phyloP scores from a whole-genome alignment of 805 yeast genomes.

The Gaillardinia entomophila region DNA sequence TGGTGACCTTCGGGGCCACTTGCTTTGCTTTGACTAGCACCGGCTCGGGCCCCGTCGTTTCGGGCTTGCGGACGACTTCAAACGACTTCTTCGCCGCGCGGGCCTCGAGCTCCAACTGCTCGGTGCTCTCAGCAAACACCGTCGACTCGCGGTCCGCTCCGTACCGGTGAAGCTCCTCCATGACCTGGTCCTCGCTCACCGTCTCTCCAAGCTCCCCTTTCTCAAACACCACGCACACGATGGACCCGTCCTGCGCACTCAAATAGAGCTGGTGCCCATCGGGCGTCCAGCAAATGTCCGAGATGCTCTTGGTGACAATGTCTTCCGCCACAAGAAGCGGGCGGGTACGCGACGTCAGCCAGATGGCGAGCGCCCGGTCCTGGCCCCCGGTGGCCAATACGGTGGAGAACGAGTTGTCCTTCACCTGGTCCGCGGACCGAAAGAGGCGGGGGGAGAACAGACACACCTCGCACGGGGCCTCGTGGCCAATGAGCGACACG shows the following conservation, averaged over 20 bases:
- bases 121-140: constrained; percentile 82
- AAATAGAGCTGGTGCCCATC: constrained; percentile 69
- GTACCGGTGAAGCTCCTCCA: constrained; percentile 67
- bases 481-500: constrained; percentile 73
- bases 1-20: constrained; percentile 42
- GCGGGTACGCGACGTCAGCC: constrained; percentile 74
- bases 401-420: constrained; percentile 40
- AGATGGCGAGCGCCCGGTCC: constrained; percentile 79
- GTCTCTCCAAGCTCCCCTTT: constrained; percentile 57
- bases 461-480: constrained; percentile 79
- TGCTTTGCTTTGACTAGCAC: too few relatives aligned
- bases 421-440: constrained; percentile 21
- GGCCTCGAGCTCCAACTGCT: constrained; percentile 71
- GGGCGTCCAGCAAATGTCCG: constrained; percentile 87
- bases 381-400: constrained; percentile 95
- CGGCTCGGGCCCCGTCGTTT: too few relatives aligned
- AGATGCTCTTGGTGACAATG: constrained; percentile 68
- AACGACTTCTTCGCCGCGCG: constrained; percentile 45
- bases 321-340: constrained; percentile 81
- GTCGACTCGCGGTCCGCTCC: constrained; percentile 85
- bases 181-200: constrained; percentile 58
- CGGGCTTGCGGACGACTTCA: too few relatives aligned
- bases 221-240: constrained; percentile 63
- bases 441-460: constrained; percentile 68
- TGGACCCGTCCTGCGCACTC: constrained; percentile 80